phyloP scores from a whole-genome alignment of 192 early-diverging fungal genomes.

The Fimicolochytrium jonesii region DNA sequence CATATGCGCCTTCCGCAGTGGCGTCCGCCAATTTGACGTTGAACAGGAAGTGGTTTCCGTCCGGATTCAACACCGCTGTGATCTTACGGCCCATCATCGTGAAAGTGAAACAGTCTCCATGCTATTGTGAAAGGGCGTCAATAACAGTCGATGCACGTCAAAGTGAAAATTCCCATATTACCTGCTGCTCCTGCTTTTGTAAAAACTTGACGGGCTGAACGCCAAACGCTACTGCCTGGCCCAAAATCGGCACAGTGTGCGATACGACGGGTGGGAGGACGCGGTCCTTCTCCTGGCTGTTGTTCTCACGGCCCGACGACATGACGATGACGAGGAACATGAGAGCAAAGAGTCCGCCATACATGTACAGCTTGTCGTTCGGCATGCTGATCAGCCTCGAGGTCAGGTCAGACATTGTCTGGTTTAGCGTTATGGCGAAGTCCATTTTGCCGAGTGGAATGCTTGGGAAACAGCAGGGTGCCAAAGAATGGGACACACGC shows the following conservation, averaged over 20 bases:
- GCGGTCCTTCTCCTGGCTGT: no score
- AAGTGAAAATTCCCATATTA: neutral
- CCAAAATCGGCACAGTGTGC: constrained; percentile 81
- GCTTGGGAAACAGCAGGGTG: no score
- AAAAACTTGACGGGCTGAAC: constrained; percentile 86
- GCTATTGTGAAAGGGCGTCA: constrained; percentile 35
- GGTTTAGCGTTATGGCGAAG: no score
- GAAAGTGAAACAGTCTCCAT: constrained; percentile 92
- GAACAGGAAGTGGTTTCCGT: constrained; percentile 96
- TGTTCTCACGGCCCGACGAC: no score
- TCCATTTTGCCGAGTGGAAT: no score
- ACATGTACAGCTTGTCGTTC: no score
- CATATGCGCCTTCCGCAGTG: constrained; percentile 91
- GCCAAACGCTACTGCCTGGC: constrained; percentile 82
- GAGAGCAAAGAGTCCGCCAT: no score
- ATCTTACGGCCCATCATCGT: constrained; percentile 87
- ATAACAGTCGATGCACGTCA: neutral
- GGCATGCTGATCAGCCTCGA: no score
- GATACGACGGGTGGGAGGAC: constrained; percentile 45
- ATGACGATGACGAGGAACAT: no score
- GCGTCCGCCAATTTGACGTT: constrained; percentile 83
- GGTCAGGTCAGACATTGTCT: no score
- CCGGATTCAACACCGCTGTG: constrained; percentile 81
- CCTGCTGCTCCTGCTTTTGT: constrained; percentile 37
- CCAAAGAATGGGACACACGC: no score